A percentile compares a stretch with the other conserved stretches of the same genome.
Conservation (phyloP, 257 asterid genomes). For the Thymus mandschuricus region DNA sequence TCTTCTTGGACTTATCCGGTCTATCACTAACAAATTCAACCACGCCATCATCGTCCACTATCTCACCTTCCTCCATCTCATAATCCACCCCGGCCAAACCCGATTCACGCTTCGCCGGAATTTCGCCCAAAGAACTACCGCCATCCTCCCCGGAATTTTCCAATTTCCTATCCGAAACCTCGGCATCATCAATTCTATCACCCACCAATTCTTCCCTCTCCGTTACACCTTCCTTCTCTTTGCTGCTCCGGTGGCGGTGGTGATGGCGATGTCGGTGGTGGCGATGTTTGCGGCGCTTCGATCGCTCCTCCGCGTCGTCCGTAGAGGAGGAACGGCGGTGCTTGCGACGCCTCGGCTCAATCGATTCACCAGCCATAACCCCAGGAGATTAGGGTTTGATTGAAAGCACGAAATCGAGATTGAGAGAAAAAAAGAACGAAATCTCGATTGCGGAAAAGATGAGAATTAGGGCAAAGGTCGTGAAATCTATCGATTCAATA, state of each 20-base stretch:
- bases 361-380: constrained; percentile 69
- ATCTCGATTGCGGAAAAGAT: background rate
- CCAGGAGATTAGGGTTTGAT: constrained; percentile 25
- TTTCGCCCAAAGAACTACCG: constrained; percentile 36
- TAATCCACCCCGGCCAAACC: constrained; percentile 60
- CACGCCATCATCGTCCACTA: constrained; percentile 68
- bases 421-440: background rate
- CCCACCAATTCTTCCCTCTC: constrained; percentile 36
- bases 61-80: constrained; percentile 99
- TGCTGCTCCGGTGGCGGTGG: constrained; percentile 62
- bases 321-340: constrained; percentile 72
- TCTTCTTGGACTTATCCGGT: constrained; percentile 38
- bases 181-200: constrained; percentile 37
- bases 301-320: constrained; percentile 61
- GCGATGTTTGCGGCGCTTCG: constrained; percentile 89
- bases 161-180: constrained; percentile 33
- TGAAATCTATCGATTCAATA: no score
- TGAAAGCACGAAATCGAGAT: background rate
- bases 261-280: constrained; percentile 70
- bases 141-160: constrained; percentile 26
- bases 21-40: constrained; percentile 29
- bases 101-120: constrained; percentile 38
- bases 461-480: background rate
- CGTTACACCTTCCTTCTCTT: constrained; percentile 38
- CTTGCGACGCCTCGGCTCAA: constrained; percentile 65